Evolutionary conservation across 129 eudicot genomes (phyloP), one percentile per base, ranked within the genome.

Genomic region (Flaveria brownii): DNA sequence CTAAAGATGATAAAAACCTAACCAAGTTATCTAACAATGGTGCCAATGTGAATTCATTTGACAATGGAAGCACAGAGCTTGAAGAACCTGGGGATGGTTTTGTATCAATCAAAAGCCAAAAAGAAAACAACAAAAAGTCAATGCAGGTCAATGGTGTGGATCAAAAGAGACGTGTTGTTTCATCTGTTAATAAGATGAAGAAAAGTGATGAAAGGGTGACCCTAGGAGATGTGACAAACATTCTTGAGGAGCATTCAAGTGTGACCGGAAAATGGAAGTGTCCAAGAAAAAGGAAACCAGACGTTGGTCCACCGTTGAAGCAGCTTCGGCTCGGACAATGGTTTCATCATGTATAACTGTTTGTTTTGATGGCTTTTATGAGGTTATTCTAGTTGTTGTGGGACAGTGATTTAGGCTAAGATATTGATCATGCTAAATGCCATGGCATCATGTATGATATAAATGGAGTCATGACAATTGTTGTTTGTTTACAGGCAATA

Each of bases 241-340:
- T 63, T 28, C 22, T 84, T 25, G 83, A 78, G 11, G 82, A 75
- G 96, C 72, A 77, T n/a, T 63, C 69, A 63, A 63, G 46, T 30
- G 69, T 63, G 20, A 30, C 87, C 11, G 96, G 96, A 56, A 93
- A 90, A 79, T 90, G 96, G 98, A 68, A 68, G 79, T 90, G 96
- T 70, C 96, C 98, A 50, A 89, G 82, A 80, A 88, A 81, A 78
- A 81, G 81, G 46, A 93, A 90, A 72, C 88, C 96, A 16, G 66
- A 88, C 15, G 52, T 73, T 25, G 90, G 95, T 17, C 97, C 97
- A 70, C 95, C 95, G 49, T 47, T 87, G 61, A 91, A 91, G 87
- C 97, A 91, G 78, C 97, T 91, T 70, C 81, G 90, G 55, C 88
- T 93, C 41, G 96, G 85, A 69, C 81, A 73, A 75, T 93, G 98